Evolutionary conservation across 2,329 filamentous ascomycete species (phyloP).

Genomic region (Ophiostoma tasmaniense): DNA sequence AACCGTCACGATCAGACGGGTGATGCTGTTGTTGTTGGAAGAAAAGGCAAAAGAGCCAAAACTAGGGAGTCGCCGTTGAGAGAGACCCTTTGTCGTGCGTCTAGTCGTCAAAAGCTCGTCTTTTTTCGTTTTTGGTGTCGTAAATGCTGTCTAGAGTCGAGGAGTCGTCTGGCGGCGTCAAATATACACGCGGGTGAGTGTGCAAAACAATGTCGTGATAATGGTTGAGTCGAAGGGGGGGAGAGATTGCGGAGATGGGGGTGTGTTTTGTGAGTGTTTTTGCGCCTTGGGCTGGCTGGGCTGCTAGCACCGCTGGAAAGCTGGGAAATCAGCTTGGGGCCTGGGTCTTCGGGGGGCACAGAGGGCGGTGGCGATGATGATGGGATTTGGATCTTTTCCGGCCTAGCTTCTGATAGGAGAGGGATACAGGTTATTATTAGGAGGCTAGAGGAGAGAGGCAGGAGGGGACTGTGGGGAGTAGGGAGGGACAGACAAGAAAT

Average conservation of each 20-base stretch:
- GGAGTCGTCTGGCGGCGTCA: neutral
- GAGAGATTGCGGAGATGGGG: neutral
- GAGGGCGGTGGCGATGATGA: slow-evolving; percentile 3
- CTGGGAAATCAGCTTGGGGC: slow-evolving; percentile 1
- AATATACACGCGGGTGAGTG: neutral
- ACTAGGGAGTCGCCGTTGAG: neutral
- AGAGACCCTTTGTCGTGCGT: neutral
- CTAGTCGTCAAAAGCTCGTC: neutral
- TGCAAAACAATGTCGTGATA: neutral
- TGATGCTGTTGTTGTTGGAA: neutral
- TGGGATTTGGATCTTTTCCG: slow-evolving; percentile 5
- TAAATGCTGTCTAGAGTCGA: neutral
- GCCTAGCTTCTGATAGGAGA: slow-evolving; percentile 5
- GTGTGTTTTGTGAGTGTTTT: slow-evolving; percentile 6
- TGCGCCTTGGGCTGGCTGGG: neutral
- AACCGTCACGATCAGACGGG: neutral
- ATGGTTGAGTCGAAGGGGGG: neutral
- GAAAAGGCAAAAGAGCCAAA: neutral
- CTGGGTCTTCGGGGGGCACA: neutral
- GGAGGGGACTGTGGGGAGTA: neutral
- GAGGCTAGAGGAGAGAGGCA: neutral
- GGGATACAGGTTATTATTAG: neutral
- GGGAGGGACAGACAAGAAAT: neutral
- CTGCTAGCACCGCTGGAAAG: neutral
- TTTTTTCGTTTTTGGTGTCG: neutral